Conservation (phyloP, 2,329 filamentous ascomycete species). For the Zymoseptoria ardabiliae region DNA sequence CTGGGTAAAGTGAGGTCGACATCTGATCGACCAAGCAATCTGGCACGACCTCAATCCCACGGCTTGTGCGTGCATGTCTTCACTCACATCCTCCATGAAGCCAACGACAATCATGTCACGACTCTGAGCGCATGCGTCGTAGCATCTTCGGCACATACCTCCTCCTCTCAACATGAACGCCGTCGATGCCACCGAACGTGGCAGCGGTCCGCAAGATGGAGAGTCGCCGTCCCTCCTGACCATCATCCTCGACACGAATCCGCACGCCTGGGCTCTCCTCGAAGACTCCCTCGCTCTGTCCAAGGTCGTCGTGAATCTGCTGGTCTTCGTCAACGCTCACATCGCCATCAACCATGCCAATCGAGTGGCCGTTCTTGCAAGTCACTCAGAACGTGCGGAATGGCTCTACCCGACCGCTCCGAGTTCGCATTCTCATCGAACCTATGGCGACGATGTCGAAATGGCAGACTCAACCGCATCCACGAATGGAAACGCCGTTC, state of each 20-base stretch:
- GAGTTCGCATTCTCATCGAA: conserved; percentile 6
- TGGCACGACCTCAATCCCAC: neutral
- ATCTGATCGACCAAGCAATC: neutral
- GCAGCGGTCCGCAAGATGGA: conserved; percentile 26
- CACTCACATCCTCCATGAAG: neutral
- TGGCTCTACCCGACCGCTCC: conserved; percentile 73
- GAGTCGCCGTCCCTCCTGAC: conserved; percentile 73
- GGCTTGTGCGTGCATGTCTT: neutral
- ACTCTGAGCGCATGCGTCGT: neutral
- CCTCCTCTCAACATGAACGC: conserved; percentile 48
- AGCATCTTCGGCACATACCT: too few species aligned
- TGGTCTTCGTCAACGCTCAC: conserved; percentile 96
- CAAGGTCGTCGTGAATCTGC: conserved; percentile 76
- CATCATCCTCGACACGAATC: conserved; percentile 92
- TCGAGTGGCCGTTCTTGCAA: conserved; percentile 83
- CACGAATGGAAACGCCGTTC: conserved; percentile 21
- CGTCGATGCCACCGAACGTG: conserved; percentile 51
- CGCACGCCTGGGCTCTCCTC: conserved; percentile 82
- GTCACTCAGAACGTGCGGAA: conserved; percentile 74
- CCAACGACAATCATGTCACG: conserved; percentile 2
- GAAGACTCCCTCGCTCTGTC: conserved; percentile 68
- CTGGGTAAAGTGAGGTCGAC: neutral
- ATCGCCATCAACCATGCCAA: conserved; percentile 90
- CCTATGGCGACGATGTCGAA: conserved; percentile 29
- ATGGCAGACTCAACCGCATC: conserved; percentile 17